Evolutionary conservation across 75 land plant genomes (phyloP), one percentile per base, ranked within the genome.

Genomic region (Picea glauca): DNA sequence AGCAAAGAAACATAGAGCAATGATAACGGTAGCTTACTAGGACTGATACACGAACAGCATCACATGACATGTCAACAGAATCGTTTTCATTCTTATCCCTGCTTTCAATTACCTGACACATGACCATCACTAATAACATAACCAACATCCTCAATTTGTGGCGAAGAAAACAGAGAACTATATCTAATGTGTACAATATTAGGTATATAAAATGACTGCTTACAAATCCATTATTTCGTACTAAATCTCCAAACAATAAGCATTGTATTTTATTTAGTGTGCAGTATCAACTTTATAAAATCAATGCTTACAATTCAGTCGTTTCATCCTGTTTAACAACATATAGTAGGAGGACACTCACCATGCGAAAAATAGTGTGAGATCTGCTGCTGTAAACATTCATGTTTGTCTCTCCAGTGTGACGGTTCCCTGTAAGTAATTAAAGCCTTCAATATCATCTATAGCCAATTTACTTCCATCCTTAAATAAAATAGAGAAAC

Each of bases 391-490:
- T 98, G 81, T 98, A 83, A 1, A 91, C 67, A 83, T 98, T 98
- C 99, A 98, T 98, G 68, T 98, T 98, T 79, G 99, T 98, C 84
- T 98, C 98, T 60, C 99, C 99, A 86, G 93, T 84, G 83, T 95
- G 99, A 23, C 99, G 87, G 88, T 95, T 93, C 78, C 93, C 99
- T 98, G 94, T 81, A 87, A 21, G 26, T 13, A 72, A 63, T 50
- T 50, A 70, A 70, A 13, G 18, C 30, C 6, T 5, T 33, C 31
- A 21, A 26, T 50, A 58, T 35, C 58, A 35, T 54, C 6, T 23
- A 58, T 5, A 17, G 20, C 7, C 15, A 31, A 78, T 43, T 67
- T 23, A 72, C n/a, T 23, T 43, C 58, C 32, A 67, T 67, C 18
- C 30, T 17, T 17, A 21, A 76, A 76, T 75, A 14, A 75, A 61